Evolutionary conservation across 352 stramenopile species (phyloP).

Genomic region (Peronospora belbahrii): DNA sequence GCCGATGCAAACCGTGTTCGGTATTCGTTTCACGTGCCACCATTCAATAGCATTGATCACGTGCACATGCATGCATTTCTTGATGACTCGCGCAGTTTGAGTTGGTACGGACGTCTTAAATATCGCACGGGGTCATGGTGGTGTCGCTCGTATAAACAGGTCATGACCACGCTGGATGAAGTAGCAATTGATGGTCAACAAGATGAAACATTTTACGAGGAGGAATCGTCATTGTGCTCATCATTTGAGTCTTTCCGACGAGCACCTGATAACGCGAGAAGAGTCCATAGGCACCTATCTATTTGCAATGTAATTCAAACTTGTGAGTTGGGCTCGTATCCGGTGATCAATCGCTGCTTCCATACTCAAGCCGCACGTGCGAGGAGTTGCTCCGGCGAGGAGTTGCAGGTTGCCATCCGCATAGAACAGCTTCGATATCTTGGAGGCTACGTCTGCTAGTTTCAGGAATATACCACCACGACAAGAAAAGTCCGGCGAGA

Average conservation of each 20-base stretch:
- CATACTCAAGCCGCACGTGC: slow-evolving; percentile 40
- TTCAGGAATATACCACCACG: slow-evolving; percentile 66
- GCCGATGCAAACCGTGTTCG: slow-evolving; percentile 25
- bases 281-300: slow-evolving; percentile 16
- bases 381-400: slow-evolving; percentile 42
- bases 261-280: slow-evolving; percentile 8
- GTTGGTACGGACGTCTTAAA: slow-evolving; percentile 64
- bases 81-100: slow-evolving; percentile 27
- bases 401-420: slow-evolving; percentile 64
- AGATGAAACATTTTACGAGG: not conserved
- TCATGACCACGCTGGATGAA: slow-evolving; percentile 35
- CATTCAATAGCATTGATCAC: slow-evolving; percentile 86
- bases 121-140: slow-evolving; percentile 80
- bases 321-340: slow-evolving; percentile 3
- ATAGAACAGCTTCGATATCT: slow-evolving; percentile 73
- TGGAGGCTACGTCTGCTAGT: slow-evolving; percentile 70
- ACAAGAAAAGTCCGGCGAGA: slow-evolving; percentile 32
- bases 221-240: slow-evolving; percentile 16
- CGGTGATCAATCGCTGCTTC: slow-evolving; percentile 17
- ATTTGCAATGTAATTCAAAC: slow-evolving; percentile 19
- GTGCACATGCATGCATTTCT: slow-evolving; percentile 83
- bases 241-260: slow-evolving; percentile 7
- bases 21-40: slow-evolving; percentile 55
- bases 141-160: slow-evolving; percentile 72
- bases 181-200: slow-evolving; percentile 9